These are phyloP conservation scores for Didymella keratinophila DNA, from an alignment of 2,329 filamentous ascomycete genomes.

Conservation along the genomic window DNA sequence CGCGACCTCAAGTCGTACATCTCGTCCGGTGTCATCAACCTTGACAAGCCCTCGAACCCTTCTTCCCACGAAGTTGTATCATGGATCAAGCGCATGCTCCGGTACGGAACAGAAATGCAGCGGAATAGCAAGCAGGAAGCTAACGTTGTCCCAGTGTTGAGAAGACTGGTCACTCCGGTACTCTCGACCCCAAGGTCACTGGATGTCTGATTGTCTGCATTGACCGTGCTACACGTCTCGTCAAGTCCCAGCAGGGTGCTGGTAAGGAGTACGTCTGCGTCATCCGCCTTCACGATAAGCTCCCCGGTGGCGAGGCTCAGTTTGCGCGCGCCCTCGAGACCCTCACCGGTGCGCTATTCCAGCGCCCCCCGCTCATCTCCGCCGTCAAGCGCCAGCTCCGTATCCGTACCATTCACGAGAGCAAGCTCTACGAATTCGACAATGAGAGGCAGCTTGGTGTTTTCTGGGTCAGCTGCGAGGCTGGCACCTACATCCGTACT, in stretches of 20 bases:
- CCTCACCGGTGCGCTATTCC: constrained; percentile 94
- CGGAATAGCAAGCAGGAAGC: constrained; percentile 2
- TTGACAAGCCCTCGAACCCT: constrained; percentile 96
- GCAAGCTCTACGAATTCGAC: constrained; percentile 94
- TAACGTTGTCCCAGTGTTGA: constrained; percentile 68
- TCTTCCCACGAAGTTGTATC: constrained; percentile 98
- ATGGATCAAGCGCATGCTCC: constrained; percentile 97
- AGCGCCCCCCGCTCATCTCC: constrained; percentile 94
- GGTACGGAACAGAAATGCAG: constrained; percentile 59
- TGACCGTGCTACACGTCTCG: constrained; percentile 94
- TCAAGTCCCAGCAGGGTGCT: constrained; percentile 98
- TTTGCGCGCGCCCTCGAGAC: constrained; percentile 94
- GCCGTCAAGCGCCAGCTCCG: constrained; percentile 98
- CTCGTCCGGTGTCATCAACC: constrained; percentile 96
- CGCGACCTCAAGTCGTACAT: constrained; percentile 97
- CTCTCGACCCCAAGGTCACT: constrained; percentile 97
- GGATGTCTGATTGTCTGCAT: constrained; percentile 95
- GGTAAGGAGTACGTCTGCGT: constrained; percentile 99
- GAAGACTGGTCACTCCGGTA: constrained; percentile 98
- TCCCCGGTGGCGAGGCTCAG: constrained; percentile 91
- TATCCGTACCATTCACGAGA: constrained; percentile 97
- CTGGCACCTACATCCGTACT: constrained; percentile 97
- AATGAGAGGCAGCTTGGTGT: constrained; percentile 97
- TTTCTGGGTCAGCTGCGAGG: constrained; percentile 99
- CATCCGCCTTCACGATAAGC: constrained; percentile 92